Evolutionary conservation across 2,329 filamentous ascomycete species (phyloP).

Genomic region (Colletotrichum sp.): DNA sequence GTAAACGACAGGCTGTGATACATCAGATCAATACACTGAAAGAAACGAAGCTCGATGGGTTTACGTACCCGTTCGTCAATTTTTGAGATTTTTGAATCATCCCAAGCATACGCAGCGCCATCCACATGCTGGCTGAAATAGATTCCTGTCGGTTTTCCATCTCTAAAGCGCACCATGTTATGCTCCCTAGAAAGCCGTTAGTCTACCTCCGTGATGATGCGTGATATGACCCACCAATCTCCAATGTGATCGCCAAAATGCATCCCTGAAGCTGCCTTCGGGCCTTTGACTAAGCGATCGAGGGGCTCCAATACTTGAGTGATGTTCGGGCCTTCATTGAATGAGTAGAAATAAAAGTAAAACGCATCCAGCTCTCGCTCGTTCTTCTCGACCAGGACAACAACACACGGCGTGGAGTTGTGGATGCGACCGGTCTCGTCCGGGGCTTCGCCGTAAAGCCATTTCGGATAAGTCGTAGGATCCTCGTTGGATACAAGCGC

Average conservation of each 20-base stretch:
- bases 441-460: conserved; percentile 31
- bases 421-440: conserved; percentile 24
- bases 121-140: conserved; percentile 33
- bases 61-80: conserved; percentile 29
- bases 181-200: conserved; percentile 28
- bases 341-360: conserved; percentile 41
- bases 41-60: not conserved
- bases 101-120: conserved; percentile 31
- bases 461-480: conserved; percentile 27
- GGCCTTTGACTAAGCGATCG: conserved; percentile 25
- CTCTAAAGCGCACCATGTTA: conserved; percentile 35
- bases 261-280: conserved; percentile 21
- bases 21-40: not conserved
- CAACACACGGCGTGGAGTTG: conserved; percentile 32
- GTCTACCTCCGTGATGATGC: not conserved
- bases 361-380: conserved; percentile 33
- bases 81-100: conserved; percentile 27
- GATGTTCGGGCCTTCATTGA: conserved; percentile 34
- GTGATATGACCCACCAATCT: conserved; percentile 23
- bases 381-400: conserved; percentile 33
- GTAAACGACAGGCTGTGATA: conserved; percentile 34
- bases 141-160: conserved; percentile 30
- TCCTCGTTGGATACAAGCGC: conserved; percentile 34
- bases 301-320: conserved; percentile 35
- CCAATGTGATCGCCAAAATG: conserved; percentile 35